A percentile compares a stretch with the other conserved stretches of the same genome.
Conservation (phyloP, 1,284 basidiomycete species). For the Ustilago bromivora region DNA sequence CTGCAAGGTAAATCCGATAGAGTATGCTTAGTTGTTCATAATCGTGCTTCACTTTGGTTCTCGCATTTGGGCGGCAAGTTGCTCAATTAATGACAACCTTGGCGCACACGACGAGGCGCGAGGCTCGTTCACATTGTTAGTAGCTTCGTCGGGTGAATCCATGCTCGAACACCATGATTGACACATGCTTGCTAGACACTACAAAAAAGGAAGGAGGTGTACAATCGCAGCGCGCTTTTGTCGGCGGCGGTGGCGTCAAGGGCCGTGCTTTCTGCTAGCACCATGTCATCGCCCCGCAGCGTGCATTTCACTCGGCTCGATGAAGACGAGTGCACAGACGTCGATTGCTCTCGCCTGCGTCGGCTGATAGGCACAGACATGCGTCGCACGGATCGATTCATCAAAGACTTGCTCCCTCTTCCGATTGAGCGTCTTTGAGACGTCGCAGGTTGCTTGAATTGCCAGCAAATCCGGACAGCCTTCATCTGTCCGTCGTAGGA, state of each 20-base stretch:
- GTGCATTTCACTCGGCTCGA: background rate
- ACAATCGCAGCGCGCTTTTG: no score
- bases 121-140: no score
- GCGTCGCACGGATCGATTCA: no score
- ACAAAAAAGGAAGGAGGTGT: no score
- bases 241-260: background rate
- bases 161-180: background rate
- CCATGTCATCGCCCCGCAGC: background rate
- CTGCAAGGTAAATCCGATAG: background rate
- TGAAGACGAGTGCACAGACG: background rate
- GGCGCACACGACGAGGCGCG: no score
- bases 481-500: background rate
- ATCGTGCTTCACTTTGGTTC: background rate
- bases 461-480: no score
- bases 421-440: background rate
- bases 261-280: background rate
- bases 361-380: no score
- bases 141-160: background rate
- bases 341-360: background rate
- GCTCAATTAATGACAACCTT: background rate
- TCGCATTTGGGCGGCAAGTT: background rate
- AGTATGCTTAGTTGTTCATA: background rate
- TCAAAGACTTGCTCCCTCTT: background rate
- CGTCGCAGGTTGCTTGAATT: background rate
- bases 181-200: background rate